Evolutionary conservation across 129 eudicot genomes (phyloP).

Genomic region (Flaveria ramosissima): DNA sequence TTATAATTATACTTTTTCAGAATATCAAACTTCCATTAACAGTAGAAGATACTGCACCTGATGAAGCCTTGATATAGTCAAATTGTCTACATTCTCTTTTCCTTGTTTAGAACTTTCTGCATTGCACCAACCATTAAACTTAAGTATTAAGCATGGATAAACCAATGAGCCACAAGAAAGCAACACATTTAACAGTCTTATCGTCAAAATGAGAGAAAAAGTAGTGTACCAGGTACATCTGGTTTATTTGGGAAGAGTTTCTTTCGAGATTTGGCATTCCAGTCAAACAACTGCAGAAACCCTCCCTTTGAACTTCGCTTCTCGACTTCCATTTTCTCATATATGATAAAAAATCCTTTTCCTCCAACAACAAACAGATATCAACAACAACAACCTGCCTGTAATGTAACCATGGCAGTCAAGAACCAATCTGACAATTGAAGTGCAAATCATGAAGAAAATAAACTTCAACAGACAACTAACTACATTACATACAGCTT

Average conservation of each 20-base stretch:
- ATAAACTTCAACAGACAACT: neutral
- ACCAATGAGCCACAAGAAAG: neutral
- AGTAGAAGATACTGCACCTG: slow-evolving; percentile 39
- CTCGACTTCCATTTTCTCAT: slow-evolving; percentile 84
- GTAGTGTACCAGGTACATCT: slow-evolving; percentile 56
- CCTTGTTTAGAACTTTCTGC: slow-evolving; percentile 72
- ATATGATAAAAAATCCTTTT: slow-evolving; percentile 14
- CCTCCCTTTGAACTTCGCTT: slow-evolving; percentile 85
- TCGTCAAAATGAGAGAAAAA: neutral
- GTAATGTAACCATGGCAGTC: slow-evolving; percentile 14
- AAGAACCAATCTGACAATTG: slow-evolving; percentile 1
- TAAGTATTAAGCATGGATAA: neutral
- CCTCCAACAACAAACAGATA: slow-evolving; percentile 25
- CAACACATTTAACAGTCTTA: neutral
- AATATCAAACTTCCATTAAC: neutral
- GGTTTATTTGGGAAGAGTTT: slow-evolving; percentile 85
- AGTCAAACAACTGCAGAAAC: slow-evolving; percentile 88
- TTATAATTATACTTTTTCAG: slow-evolving; percentile 1
- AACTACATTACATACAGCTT: slow-evolving; percentile 12
- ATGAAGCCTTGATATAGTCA: slow-evolving; percentile 51
- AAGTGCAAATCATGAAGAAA: slow-evolving; percentile 6
- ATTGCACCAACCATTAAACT: slow-evolving; percentile 14
- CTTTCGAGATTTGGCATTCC: slow-evolving; percentile 96
- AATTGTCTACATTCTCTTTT: slow-evolving; percentile 56
- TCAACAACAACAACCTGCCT: slow-evolving; percentile 34